These are phyloP conservation scores for Mycena vulgaris DNA, from an alignment of 768 basidiomycete genomes.

Conservation along the genomic window DNA sequence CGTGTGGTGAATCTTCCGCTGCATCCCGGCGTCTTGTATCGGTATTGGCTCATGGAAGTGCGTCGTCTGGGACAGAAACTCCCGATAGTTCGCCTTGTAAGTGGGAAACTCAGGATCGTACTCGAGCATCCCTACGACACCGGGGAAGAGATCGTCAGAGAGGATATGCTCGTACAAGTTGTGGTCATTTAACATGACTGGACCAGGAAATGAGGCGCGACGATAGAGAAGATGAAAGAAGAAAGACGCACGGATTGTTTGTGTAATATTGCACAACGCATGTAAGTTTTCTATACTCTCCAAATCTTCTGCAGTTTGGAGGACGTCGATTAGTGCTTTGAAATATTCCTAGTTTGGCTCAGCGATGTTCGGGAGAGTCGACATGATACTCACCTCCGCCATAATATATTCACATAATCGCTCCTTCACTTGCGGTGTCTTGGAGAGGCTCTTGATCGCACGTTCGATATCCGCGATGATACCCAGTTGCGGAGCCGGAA, in stretches of 20 bases:
- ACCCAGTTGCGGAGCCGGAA: conserved; percentile 84
- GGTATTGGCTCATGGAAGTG: conserved; percentile 92
- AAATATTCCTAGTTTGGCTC: conserved; percentile 81
- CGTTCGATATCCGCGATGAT: conserved; percentile 86
- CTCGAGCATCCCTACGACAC: conserved; percentile 96
- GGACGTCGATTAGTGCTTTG: conserved; percentile 86
- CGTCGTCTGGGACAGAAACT: conserved; percentile 88
- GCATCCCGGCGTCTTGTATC: conserved; percentile 81
- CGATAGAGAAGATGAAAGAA: conserved; percentile 31
- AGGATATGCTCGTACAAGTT: conserved; percentile 95
- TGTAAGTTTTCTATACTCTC: conserved; percentile 94
- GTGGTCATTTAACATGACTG: conserved; percentile 97
- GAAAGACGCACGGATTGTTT: conserved; percentile 85
- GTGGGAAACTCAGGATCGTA: conserved; percentile 98
- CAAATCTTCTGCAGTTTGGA: conserved; percentile 92
- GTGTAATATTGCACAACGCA: conserved; percentile 92
- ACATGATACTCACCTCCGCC: conserved; percentile 73
- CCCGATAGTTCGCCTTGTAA: conserved; percentile 98
- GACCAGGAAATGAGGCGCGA: conserved; percentile 20
- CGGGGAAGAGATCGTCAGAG: conserved; percentile 92
- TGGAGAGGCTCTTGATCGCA: conserved; percentile 81
- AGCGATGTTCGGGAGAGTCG: conserved; percentile 21
- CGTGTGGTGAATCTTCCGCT: conserved; percentile 95
- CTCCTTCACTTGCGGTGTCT: conserved; percentile 83
- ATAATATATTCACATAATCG: conserved; percentile 93